phyloP scores from a whole-genome alignment of 768 basidiomycete species.

The Leccinum truebloodii region DNA sequence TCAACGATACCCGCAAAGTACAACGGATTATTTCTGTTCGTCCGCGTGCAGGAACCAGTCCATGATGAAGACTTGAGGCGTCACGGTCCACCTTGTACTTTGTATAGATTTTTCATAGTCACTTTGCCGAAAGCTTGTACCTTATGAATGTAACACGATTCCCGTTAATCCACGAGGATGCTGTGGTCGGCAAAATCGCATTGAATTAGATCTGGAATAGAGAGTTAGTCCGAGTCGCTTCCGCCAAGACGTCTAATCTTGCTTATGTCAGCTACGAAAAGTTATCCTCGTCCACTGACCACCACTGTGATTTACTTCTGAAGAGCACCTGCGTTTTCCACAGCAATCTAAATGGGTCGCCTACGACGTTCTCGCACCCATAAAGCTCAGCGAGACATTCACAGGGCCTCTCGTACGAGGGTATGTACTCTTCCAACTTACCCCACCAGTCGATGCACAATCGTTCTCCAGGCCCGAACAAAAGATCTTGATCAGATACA shows the following conservation, averaged over 20 bases:
- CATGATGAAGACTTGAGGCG: conserved; percentile 45
- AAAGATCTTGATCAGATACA: conserved; percentile 94
- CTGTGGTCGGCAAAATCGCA: background rate
- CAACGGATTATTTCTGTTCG: conserved; percentile 64
- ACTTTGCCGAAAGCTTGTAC: background rate
- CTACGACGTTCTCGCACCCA: conserved; percentile 82
- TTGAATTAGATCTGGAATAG: background rate
- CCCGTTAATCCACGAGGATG: background rate
- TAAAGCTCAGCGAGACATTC: conserved; percentile 85
- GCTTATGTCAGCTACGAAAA: conserved; percentile 1
- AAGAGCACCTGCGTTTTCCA: background rate
- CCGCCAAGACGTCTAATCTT: no score
- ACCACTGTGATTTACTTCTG: background rate
- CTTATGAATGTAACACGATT: background rate
- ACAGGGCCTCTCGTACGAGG: conserved; percentile 82
- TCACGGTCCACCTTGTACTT: background rate
- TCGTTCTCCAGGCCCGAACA: conserved; percentile 56
- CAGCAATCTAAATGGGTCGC: conserved; percentile 59
- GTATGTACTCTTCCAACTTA: conserved; percentile 39
- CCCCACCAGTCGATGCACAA: background rate
- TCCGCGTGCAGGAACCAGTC: conserved; percentile 59
- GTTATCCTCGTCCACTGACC: background rate
- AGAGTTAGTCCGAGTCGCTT: background rate
- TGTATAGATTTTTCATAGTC: background rate
- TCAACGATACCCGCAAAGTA: conserved; percentile 56